Evolutionary conservation across 1,284 basidiomycete genomes (phyloP).

Genomic region (Cronartium quercuum): DNA sequence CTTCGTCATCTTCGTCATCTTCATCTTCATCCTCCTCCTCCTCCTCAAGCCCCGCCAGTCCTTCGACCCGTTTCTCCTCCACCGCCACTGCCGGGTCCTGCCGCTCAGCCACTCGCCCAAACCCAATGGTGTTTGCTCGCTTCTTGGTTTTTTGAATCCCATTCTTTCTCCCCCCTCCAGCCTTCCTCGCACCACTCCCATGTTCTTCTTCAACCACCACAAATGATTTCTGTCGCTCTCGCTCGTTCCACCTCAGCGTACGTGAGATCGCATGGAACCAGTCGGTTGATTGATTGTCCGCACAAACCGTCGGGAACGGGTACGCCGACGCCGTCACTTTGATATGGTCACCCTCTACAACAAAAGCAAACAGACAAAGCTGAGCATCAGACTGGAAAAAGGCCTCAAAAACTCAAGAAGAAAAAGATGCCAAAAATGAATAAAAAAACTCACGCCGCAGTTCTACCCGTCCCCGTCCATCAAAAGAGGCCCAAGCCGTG

Average conservation of each 20-base stretch:
- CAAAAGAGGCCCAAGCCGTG: slow-evolving; percentile 98
- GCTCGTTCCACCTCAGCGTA: slow-evolving; percentile 94
- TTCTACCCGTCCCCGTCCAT: slow-evolving; percentile 92
- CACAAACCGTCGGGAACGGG: slow-evolving; percentile 97
- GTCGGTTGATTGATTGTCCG: slow-evolving; percentile 91
- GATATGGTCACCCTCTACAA: slow-evolving; percentile 84
- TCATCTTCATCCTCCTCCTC: slow-evolving; percentile 54
- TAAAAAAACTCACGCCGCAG: slow-evolving; percentile 57
- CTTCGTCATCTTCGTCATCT: slow-evolving; percentile 53
- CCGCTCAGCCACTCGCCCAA: too few species aligned
- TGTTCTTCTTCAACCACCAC: slow-evolving; percentile 89
- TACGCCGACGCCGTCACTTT: slow-evolving; percentile 96
- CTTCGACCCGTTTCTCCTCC: slow-evolving; percentile 43
- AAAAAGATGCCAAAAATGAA: too few species aligned
- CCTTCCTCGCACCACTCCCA: slow-evolving; percentile 52
- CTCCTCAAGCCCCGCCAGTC: slow-evolving; percentile 50
- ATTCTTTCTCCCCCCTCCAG: background rate
- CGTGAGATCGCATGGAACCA: slow-evolving; percentile 96
- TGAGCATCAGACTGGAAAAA: background rate
- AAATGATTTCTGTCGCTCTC: slow-evolving; percentile 92
- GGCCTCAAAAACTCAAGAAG: background rate
- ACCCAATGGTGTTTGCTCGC: slow-evolving; percentile 42
- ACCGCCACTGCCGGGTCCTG: background rate
- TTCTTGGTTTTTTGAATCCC: slow-evolving; percentile 3
- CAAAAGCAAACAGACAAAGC: background rate